A percentile compares a stretch with the other conserved stretches of the same genome.
Evolutionary conservation across 2,329 filamentous ascomycete genomes (phyloP).

Genomic region (Laburnicola sp.): DNA sequence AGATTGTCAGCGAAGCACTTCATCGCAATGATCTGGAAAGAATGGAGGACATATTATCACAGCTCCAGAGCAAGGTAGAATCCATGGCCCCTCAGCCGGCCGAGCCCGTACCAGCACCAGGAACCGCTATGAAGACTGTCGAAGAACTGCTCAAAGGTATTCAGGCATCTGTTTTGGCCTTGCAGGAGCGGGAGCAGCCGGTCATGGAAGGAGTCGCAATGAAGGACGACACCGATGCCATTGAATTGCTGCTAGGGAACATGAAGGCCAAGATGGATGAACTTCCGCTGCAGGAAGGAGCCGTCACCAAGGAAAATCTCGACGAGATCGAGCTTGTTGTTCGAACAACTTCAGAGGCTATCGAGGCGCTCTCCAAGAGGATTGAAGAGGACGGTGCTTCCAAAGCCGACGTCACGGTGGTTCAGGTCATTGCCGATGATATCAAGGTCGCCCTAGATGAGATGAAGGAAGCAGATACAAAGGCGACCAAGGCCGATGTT

Average conservation of each 20-base stretch:
- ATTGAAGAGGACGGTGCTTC: slow-evolving; percentile 69
- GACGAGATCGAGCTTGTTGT: slow-evolving; percentile 68
- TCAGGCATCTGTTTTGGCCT: slow-evolving; percentile 57
- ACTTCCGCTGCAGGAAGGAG: slow-evolving; percentile 67
- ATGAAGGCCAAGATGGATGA: slow-evolving; percentile 88
- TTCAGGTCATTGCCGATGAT: slow-evolving; percentile 79
- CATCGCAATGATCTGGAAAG: slow-evolving; percentile 79
- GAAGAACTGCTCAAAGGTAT: slow-evolving; percentile 58
- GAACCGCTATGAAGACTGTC: slow-evolving; percentile 50
- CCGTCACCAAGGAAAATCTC: slow-evolving; percentile 65
- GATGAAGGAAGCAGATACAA: slow-evolving; percentile 58
- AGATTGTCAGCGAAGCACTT: slow-evolving; percentile 52
- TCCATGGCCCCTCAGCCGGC: slow-evolving; percentile 60
- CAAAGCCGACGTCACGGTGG: slow-evolving; percentile 75
- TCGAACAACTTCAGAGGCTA: slow-evolving; percentile 72
- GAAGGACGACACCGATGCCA: slow-evolving; percentile 85
- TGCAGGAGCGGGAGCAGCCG: slow-evolving; percentile 35
- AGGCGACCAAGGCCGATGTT: slow-evolving; percentile 78
- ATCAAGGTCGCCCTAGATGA: slow-evolving; percentile 77
- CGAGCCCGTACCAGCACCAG: slow-evolving; percentile 38
- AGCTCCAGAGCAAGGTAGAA: slow-evolving; percentile 84
- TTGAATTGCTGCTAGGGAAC: slow-evolving; percentile 87
- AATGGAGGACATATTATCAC: slow-evolving; percentile 78
- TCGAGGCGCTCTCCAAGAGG: slow-evolving; percentile 67
- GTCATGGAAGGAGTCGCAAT: slow-evolving; percentile 59